Base-by-base conservation (phyloP, 2,329 filamentous ascomycete species). In the Leptodontidium sp. region DNA sequence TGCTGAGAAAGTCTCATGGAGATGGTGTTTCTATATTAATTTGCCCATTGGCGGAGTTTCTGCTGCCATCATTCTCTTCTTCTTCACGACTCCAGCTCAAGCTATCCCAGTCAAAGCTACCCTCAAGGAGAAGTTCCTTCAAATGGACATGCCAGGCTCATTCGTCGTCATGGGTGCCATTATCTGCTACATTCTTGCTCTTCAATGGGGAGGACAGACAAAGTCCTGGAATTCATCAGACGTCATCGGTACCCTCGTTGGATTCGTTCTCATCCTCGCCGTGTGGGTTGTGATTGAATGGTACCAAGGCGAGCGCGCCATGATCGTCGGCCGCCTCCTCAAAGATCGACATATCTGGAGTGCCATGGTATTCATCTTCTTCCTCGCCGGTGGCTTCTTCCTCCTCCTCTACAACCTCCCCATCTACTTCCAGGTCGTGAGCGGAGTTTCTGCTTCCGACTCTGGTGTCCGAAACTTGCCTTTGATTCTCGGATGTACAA, bases 341-440 rank as follows among this genome's bases (percentile, higher is more conserved):
- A 76, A 74, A 15, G 78, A 80, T 45, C 80, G 84, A 1, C 76
- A 82, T 29, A 80, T 87, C n/a, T 81, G 79, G 76, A 75, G 81
- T 11, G 79, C 80, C 26, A 79, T 80, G 32, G 11, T 82, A 4
- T 83, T 81, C 50, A 79, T 80, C 29, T 79, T 83, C 40, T 80
- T 83, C 65, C 79, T 85, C 21, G 81, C 82, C 15, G 79, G 81
- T 2, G 77, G 80, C 12, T 82, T 83, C 61, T 82, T 86, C 68
- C 72, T 85, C 0, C 77, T 81, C 1, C 76, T 84, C 4, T 84
- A 83, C 77, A 84, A 84, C 69, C 76, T 86, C 5, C 84, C 85
- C 1, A 79, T 86, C 68, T 86, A 84, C 79, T 85, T 87, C 76
- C 83, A 87, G 76, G 79, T 79, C 12, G 71, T 77, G 17, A 77